Evolutionary conservation across 108 stramenopile species (phyloP).

Genomic region (Mayamaea pseudoterrestris): DNA sequence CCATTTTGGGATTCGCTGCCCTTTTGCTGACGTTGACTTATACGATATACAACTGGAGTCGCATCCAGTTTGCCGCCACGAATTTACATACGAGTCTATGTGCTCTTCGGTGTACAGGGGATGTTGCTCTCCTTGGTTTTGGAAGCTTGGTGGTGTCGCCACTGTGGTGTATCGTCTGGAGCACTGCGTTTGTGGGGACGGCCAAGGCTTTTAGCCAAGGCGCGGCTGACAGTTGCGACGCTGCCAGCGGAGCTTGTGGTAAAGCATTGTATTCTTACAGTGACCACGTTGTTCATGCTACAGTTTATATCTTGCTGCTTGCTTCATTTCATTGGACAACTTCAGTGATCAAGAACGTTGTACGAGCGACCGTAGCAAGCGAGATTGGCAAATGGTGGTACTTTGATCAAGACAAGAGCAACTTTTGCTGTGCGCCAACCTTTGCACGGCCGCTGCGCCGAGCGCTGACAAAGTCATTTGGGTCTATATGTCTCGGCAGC

Average conservation of each 20-base stretch:
- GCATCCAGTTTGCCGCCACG: conserved; percentile 70
- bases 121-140: conserved; percentile 38
- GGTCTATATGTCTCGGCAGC: conserved; percentile 67
- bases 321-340: conserved; percentile 59
- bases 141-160: conserved; percentile 26
- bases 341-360: conserved; percentile 65
- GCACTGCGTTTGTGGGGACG: conserved; percentile 46
- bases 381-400: conserved; percentile 82
- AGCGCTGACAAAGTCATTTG: conserved; percentile 68
- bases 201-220: conserved; percentile 40
- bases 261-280: no score
- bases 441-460: conserved; percentile 38
- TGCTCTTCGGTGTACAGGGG: conserved; percentile 47
- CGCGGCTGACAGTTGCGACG: conserved; percentile 27
- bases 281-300: conserved; percentile 25
- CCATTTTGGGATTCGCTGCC: conserved; percentile 14
- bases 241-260: no score
- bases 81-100: conserved; percentile 54
- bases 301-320: conserved; percentile 20
- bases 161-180: conserved; percentile 47
- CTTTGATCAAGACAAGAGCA: conserved; percentile 10
- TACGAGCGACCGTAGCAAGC: conserved; percentile 62
- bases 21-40: conserved; percentile 41
- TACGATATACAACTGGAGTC: conserved; percentile 44
- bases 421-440: conserved; percentile 37